Percentiles rank a stretch among this genome's conserved stretches.
Conservation (phyloP, 2,329 filamentous ascomycete genomes). For the Aspergillus niger region DNA sequence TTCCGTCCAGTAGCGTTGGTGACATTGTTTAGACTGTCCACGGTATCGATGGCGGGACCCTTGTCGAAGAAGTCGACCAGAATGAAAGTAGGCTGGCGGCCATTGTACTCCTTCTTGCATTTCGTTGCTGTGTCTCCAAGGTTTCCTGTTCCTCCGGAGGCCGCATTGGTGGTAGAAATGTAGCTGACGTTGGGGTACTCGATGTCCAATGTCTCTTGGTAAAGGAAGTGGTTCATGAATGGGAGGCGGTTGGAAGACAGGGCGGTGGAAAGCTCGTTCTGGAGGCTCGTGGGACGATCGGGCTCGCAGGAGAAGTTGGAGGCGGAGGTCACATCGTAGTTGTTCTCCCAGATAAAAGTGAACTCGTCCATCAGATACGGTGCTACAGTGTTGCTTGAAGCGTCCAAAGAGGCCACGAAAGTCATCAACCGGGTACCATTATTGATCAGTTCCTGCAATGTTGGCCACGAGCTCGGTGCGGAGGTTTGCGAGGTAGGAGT, state of each 20-base stretch:
- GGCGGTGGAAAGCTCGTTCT: conserved; percentile 52
- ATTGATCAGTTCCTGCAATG: conserved; percentile 68
- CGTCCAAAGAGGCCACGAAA: conserved; percentile 61
- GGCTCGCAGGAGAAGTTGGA: conserved; percentile 72
- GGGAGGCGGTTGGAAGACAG: conserved; percentile 64
- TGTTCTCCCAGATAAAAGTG: conserved; percentile 67
- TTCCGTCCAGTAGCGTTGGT: conserved; percentile 47
- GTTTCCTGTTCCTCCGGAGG: conserved; percentile 57
- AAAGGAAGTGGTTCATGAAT: conserved; percentile 79
- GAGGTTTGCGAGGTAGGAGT: conserved; percentile 50
- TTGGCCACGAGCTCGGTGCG: conserved; percentile 64
- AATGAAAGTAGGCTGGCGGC: conserved; percentile 68
- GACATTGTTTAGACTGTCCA: conserved; percentile 68
- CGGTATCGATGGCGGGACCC: conserved; percentile 68
- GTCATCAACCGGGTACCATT: conserved; percentile 66
- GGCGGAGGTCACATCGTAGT: conserved; percentile 64
- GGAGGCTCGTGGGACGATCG: conserved; percentile 61
- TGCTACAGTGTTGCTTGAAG: conserved; percentile 38
- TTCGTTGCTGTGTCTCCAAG: conserved; percentile 51
- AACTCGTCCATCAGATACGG: conserved; percentile 49
- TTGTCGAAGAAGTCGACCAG: conserved; percentile 80
- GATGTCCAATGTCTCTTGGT: conserved; percentile 57
- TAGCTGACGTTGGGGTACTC: conserved; percentile 62
- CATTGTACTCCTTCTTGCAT: conserved; percentile 60
- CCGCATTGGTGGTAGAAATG: conserved; percentile 66